Base-by-base conservation (phyloP, 306 rosid genomes). In the Coriaria nepalensis region DNA sequence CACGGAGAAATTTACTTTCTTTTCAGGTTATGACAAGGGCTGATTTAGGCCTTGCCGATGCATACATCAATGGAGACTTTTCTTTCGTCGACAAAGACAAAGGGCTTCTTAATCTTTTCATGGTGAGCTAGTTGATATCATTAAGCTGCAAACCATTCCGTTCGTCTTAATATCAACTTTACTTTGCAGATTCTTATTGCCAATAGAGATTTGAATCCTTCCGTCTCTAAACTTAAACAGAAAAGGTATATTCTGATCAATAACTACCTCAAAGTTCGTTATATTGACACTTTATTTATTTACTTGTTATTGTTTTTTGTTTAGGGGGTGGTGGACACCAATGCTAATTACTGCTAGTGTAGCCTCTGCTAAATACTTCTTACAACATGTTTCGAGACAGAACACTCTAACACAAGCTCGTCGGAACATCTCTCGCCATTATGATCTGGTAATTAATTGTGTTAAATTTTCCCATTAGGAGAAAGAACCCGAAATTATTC, bases 271-370 rank as follows among this genome's bases (percentile, higher is more conserved):
- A 20, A 43, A 11, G 35, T 12, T 40, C 12, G 6, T 35, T 10
- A 6, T 50, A 50, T 40, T 40, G 7, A n/a, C 41, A 32, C 33
- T 11, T 34, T 36, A 11, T 33, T 55, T 43, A 41, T 38, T 32
- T 43, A 9, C 29, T 55, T n/a, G 6, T 13, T 13, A 55, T 50
- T 58, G 48, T 9, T 33, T 55, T 55, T 45, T 13, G 72, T 67
- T 32, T 39, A 81, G 93, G 61, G 95, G 97, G 51, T 84, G 97
- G 97, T 88, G 97, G 95, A 81, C 93, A 8, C 97, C 97, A 33
- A 35, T 73, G 70, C 61, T 90, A 14, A 64, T 78, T 41, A 90
- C 97, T 33, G 79, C 97, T 44, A 55, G 77, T 61, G 45, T 81
- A 56, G 69, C 82, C 43, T 88, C 87, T 47, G 87, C 95, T 43